A percentile compares a stretch with the other conserved stretches of the same genome.
phyloP scores from a whole-genome alignment of 1,139 yeast genomes.

The Yamadazyma membranifaciens region DNA sequence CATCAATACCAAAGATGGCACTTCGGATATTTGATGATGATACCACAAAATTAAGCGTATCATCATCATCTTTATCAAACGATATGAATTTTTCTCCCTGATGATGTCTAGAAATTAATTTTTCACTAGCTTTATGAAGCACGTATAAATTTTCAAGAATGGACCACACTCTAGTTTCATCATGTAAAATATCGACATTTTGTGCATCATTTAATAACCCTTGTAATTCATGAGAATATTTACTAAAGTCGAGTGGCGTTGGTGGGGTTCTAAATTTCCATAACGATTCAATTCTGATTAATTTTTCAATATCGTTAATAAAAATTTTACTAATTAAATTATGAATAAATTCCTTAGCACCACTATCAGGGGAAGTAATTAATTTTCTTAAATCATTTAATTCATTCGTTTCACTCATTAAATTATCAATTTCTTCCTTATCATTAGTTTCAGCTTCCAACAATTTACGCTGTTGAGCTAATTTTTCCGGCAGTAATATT shows the following conservation, averaged over 20 bases:
- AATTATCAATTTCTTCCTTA: conserved; percentile 63
- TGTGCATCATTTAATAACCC: conserved; percentile 12
- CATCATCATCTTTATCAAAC: conserved; percentile 95
- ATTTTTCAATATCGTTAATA: conserved; percentile 68
- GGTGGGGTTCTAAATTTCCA: conserved; percentile 79
- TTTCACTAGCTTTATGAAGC: conserved; percentile 48
- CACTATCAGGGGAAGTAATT: conserved; percentile 24
- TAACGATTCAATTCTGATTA: conserved; percentile 67
- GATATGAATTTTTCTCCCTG: conserved; percentile 48
- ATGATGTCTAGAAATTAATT: conserved; percentile 50
- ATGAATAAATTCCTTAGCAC: conserved; percentile 30
- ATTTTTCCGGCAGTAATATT: conserved; percentile 19
- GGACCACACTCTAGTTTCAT: conserved; percentile 67
- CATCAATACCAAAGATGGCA: conserved; percentile 65
- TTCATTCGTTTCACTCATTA: conserved; percentile 75
- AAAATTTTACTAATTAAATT: conserved; percentile 57
- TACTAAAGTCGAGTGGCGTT: conserved; percentile 46
- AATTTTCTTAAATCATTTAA: conserved; percentile 59
- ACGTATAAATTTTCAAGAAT: conserved; percentile 63
- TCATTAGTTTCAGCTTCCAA: conserved; percentile 58
- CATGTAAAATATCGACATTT: conserved; percentile 24
- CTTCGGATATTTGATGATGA: conserved; percentile 87
- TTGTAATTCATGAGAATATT: conserved; percentile 17
- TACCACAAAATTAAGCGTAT: conserved; percentile 82
- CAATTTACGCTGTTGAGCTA: conserved; percentile 27